Evolutionary conservation across 495 filamentous ascomycete species (phyloP), one percentile per base, ranked within the genome.

Genomic region (Podospora didyma): DNA sequence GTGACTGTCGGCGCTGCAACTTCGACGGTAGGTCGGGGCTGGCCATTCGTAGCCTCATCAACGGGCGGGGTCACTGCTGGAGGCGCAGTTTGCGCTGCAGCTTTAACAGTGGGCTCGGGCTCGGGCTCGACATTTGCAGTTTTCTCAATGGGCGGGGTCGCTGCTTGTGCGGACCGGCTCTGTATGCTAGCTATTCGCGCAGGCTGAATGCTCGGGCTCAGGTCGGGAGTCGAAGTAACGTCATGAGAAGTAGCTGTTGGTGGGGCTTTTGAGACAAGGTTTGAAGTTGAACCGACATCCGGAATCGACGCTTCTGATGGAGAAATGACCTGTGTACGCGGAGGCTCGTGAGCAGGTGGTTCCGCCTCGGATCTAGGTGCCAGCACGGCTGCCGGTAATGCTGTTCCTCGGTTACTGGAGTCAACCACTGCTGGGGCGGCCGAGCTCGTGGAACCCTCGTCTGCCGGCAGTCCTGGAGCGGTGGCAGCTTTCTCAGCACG

Each of bases 61-160:
- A 56, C 11, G 10, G 35, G 16, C 12, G 51, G 17, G 0, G 49
- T 51, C 17, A 31, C 23, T 21, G 26, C 26, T 22, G 56, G 39
- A 7, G 56, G 9, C 10, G 48, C 37, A 5, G 58, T 6, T 6
- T 35, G 16, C 1, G 37, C 21, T 2, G 54, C 17, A 0, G 50
- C 24, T 47, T 56, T 58, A 17, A 39, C 16, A 22, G 39, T 23
- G 12, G 51, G 22, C n/a, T n/a, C 55, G 42, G n/a, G 51, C n/a
- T n/a, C n/a, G n/a, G n/a, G 7, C 19, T 34, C 53, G 10, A 21
- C 24, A 23, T n/a, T 53, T n/a, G 54, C 2, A 1, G 41, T 24
- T n/a, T 21, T 24, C 10, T 58, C 51, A 9, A 56, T 10, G 10
- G 35, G 16, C 12, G 51, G 17, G 0, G 49, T 51, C 17, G 34